These are phyloP conservation scores for Coffea humblotiana DNA, from an alignment of 305 asterid species.

Conservation along the genomic window DNA sequence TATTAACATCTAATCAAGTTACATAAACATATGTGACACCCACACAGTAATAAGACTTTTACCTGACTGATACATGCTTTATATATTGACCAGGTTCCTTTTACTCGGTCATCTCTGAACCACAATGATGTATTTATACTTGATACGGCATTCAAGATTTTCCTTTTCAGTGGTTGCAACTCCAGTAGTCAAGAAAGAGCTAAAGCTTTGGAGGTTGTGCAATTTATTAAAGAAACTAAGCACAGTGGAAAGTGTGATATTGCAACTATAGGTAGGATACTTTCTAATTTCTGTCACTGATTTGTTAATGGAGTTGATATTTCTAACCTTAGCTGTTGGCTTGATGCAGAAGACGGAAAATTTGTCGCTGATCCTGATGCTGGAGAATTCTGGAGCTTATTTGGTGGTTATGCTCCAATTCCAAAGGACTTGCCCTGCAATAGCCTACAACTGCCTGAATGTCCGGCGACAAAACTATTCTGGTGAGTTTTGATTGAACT, in stretches of 20 bases:
- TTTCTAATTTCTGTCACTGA: not conserved
- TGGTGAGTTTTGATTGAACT: constrained; percentile 36
- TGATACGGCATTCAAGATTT: constrained; percentile 73
- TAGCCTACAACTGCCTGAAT: constrained; percentile 27
- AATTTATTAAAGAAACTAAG: constrained; percentile 73
- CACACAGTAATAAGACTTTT: not conserved
- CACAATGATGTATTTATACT: constrained; percentile 83
- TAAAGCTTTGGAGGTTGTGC: constrained; percentile 89
- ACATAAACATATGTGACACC: not conserved
- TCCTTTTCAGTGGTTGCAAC: constrained; percentile 81
- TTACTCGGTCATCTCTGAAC: constrained; percentile 81
- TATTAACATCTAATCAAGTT: not conserved
- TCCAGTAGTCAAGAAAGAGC: constrained; percentile 92
- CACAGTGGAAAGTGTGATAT: constrained; percentile 84
- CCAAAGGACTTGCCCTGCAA: constrained; percentile 55
- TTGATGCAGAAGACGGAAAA: constrained; percentile 76
- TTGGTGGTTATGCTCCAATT: constrained; percentile 98
- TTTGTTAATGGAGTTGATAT: not conserved
- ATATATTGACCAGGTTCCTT: constrained; percentile 61
- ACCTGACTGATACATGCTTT: constrained; percentile 13
- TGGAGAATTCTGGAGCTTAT: constrained; percentile 93
- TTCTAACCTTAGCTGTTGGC: constrained; percentile 22
- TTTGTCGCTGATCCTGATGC: constrained; percentile 90
- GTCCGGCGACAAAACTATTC: constrained; percentile 46
- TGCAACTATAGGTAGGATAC: constrained; percentile 68